Evolutionary conservation across 2,329 filamentous ascomycete genomes (phyloP).

Genomic region (Ustilaginoidea virens): DNA sequence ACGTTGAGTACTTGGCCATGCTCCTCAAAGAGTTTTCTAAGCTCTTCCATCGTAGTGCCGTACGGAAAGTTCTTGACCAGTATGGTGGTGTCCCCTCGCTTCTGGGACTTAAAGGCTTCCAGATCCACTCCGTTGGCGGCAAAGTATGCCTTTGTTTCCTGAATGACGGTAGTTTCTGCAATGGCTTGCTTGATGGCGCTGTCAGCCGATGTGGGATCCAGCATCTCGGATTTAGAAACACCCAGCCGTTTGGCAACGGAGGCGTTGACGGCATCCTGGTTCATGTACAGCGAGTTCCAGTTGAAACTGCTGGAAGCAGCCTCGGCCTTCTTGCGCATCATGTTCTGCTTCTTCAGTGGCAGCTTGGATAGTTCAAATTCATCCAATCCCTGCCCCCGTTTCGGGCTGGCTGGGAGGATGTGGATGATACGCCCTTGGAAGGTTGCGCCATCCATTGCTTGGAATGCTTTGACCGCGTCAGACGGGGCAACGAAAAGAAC

Average conservation of each 20-base stretch:
- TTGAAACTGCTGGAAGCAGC: conserved; percentile 71
- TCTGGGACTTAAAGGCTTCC: conserved; percentile 73
- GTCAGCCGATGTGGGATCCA: conserved; percentile 92
- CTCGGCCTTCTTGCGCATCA: conserved; percentile 72
- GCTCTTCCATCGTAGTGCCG: conserved; percentile 63
- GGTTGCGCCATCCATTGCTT: conserved; percentile 63
- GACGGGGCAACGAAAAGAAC: conserved; percentile 61
- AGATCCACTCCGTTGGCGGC: conserved; percentile 76
- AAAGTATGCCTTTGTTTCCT: conserved; percentile 92
- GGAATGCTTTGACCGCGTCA: conserved; percentile 64
- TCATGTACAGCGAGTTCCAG: conserved; percentile 99
- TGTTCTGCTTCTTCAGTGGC: conserved; percentile 84
- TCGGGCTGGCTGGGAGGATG: conserved; percentile 70
- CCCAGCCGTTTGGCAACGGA: conserved; percentile 78
- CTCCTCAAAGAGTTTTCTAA: conserved; percentile 70
- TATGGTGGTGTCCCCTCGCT: conserved; percentile 75
- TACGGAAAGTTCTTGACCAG: conserved; percentile 91
- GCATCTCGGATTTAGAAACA: conserved; percentile 75
- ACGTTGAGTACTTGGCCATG: conserved; percentile 69
- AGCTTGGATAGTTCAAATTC: conserved; percentile 83
- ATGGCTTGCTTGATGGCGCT: conserved; percentile 93
- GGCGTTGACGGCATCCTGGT: conserved; percentile 83
- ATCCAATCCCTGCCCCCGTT: conserved; percentile 68
- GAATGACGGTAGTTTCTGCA: conserved; percentile 89
- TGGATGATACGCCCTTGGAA: conserved; percentile 91